These are phyloP conservation scores for Urtica urens DNA, from an alignment of 306 rosid species.

Conservation along the genomic window DNA sequence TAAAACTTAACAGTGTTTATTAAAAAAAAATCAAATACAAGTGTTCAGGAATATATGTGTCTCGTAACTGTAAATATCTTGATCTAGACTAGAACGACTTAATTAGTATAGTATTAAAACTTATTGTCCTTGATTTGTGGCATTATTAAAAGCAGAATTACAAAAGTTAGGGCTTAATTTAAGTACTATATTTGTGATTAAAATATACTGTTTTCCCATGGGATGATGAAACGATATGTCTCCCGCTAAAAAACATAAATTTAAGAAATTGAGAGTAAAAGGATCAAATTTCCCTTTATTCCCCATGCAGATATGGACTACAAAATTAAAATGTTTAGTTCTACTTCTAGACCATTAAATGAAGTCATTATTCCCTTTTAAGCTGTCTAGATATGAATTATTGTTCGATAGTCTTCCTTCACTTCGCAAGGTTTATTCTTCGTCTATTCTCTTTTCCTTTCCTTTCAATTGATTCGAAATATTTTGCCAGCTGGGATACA, in stretches of 20 bases:
- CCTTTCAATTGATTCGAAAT: not conserved
- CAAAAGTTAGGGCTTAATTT: not conserved
- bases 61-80: too few relatives aligned
- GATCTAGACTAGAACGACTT: too few relatives aligned
- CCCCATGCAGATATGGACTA: constrained; percentile 24
- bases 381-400: not conserved
- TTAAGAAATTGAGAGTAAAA: not conserved
- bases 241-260: not conserved
- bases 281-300: constrained; percentile 12
- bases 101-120: too few relatives aligned
- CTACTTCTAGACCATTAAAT: constrained; percentile 1
- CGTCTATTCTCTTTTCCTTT: not conserved
- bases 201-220: not conserved
- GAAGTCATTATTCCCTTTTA: not conserved
- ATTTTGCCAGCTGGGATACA: constrained; percentile 8
- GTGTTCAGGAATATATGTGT: too few relatives aligned
- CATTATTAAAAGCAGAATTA: not conserved
- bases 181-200: not conserved
- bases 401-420: too few relatives aligned
- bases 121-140: constrained; percentile 14
- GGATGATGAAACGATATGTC: not conserved
- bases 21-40: too few relatives aligned
- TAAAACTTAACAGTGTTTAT: too few relatives aligned
- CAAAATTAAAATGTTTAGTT: not conserved
- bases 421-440: too few relatives aligned